Percentiles rank a stretch among this genome's conserved stretches.
phyloP scores from a whole-genome alignment of 192 early-diverging fungal genomes.

The Linderina pennispora region DNA sequence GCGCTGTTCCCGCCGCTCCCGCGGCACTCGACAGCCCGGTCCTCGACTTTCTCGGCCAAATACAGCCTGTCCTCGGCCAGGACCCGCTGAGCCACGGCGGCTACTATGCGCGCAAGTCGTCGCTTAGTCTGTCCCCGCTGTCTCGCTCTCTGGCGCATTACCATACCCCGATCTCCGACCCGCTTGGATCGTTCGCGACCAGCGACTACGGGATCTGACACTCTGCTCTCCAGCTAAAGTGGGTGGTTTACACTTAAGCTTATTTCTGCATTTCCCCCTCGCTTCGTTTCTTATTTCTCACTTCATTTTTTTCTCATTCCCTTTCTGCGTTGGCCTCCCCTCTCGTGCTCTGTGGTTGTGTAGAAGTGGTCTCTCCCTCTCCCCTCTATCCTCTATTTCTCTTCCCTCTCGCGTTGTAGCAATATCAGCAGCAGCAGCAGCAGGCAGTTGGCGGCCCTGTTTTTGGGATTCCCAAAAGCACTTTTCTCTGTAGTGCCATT shows the following conservation, averaged over 20 bases:
- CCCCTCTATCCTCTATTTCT: neutral
- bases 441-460: neutral
- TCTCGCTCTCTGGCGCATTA: slow-evolving; percentile 24
- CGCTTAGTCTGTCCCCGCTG: slow-evolving; percentile 13
- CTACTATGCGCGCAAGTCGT: slow-evolving; percentile 22
- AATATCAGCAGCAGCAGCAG: neutral
- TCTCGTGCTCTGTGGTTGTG: neutral
- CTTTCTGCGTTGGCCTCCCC: slow-evolving; percentile 1
- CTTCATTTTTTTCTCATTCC: slow-evolving; percentile 1
- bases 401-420: neutral
- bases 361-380: neutral
- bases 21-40: too few relatives aligned
- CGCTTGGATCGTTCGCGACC: too few relatives aligned
- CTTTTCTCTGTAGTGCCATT: neutral
- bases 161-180: slow-evolving; percentile 14
- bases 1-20: slow-evolving; percentile 21
- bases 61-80: too few relatives aligned
- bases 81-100: too few relatives aligned
- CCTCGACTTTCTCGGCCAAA: slow-evolving; percentile 17
- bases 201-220: too few relatives aligned
- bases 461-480: neutral
- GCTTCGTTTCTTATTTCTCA: neutral
- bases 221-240: too few relatives aligned
- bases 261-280: neutral
- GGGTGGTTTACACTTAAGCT: neutral